Conservation (phyloP, 2,329 filamentous ascomycete species). For the Verticillium alfalfae region DNA sequence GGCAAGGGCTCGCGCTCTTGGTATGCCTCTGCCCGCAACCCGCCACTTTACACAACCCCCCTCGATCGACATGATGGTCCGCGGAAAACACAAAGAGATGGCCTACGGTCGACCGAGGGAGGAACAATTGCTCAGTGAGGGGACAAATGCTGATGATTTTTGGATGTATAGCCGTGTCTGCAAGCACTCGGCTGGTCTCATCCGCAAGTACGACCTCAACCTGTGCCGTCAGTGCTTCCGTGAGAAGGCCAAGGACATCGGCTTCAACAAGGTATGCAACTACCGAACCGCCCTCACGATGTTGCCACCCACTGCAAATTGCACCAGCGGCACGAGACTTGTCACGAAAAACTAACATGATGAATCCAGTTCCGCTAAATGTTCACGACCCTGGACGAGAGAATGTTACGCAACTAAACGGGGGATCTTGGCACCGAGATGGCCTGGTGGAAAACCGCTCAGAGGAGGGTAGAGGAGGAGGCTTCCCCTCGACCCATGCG, state of each 20-base stretch:
- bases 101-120: neutral
- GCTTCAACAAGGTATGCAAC: slow-evolving; percentile 61
- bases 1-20: slow-evolving; percentile 93
- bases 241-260: slow-evolving; percentile 68
- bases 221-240: slow-evolving; percentile 77
- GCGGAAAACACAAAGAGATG: neutral
- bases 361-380: slow-evolving; percentile 29
- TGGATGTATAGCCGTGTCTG: slow-evolving; percentile 50
- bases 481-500: slow-evolving; percentile 26
- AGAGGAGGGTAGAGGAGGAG: slow-evolving; percentile 26
- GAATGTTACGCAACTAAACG: slow-evolving; percentile 6
- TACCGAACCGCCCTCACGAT: neutral
- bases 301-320: neutral
- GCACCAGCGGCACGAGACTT: neutral
- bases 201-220: slow-evolving; percentile 99
- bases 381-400: slow-evolving; percentile 7
- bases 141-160: slow-evolving; percentile 21
- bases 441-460: slow-evolving; percentile 23
- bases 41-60: neutral
- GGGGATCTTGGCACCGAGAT: slow-evolving; percentile 10
- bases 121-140: neutral
- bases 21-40: slow-evolving; percentile 50
- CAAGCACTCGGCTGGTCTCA: slow-evolving; percentile 97
- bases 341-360: slow-evolving; percentile 11
- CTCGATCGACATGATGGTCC: neutral